Base-by-base conservation (phyloP, 192 early-diverging fungal genomes). In the Endogone sp. region DNA sequence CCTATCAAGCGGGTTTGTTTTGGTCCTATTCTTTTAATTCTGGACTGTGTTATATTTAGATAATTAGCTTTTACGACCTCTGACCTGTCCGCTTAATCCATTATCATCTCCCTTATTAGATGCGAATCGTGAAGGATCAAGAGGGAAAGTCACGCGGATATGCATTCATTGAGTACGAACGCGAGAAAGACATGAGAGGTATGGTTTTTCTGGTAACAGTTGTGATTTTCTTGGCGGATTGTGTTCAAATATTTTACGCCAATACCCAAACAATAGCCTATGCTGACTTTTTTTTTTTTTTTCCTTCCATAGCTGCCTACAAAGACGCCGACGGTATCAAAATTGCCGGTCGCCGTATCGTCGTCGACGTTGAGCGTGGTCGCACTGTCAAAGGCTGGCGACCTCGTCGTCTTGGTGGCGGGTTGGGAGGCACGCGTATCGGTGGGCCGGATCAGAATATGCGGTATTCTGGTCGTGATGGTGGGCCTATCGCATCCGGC, bases 351-450 rank as follows among this genome's bases (percentile, higher is more conserved):
- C 87, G 93, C 24, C 87, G 94, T 32, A 81, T 97, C 24, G 76
- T 97, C 23, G 94, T 97, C 2, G 97, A 98, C 75, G 95, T 98
- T 26, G 97, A 98, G 74, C 88, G 95, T 65, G 97, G 95, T 3
- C 85, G 97, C 54, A 98, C 97, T 3, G 97, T 98, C 13, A 95
- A 95, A 70, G 95, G 91, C 61, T 98, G 97, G 97, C 81, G 81
- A 56, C 97, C 97, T 26, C 86, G 91, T 62, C 82, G 91, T n/a
- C 76, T 95, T 4, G 85, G 83, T 24, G 92, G 93, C 62, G 93
- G 93, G 26, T 81, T 94, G 27, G 93, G 93, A 21, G 82, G 82
- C 16, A 91, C 88, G 27, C 84, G 93, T 28, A 75, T 82, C n/a
- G 89, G 89, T 27, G 81, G 78, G 44, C 74, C 82, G 62, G 72